These are phyloP conservation scores for Prunella vulgaris DNA, from an alignment of 257 asterid genomes.

Conservation along the genomic window DNA sequence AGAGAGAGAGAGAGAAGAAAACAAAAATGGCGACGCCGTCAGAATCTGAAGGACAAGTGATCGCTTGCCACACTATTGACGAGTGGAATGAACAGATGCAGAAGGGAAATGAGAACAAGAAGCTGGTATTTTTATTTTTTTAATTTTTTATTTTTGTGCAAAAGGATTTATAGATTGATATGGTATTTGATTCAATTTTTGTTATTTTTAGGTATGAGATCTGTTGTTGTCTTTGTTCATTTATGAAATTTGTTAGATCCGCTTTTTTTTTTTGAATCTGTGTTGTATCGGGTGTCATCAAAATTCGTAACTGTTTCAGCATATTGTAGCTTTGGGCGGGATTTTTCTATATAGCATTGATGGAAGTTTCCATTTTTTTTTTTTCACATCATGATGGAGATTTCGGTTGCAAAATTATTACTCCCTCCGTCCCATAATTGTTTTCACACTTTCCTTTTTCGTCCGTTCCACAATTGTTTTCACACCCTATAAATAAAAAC, in stretches of 20 bases:
- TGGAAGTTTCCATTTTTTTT: background rate
- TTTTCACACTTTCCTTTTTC: too few species aligned
- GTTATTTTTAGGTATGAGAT: background rate
- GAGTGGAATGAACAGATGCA: conserved; percentile 66
- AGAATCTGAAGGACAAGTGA: conserved; percentile 67
- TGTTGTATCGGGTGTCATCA: background rate
- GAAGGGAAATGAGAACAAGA: conserved; percentile 57
- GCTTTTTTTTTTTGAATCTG: background rate
- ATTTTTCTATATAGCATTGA: background rate
- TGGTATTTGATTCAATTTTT: background rate
- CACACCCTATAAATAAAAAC: too few species aligned
- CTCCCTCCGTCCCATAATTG: too few species aligned
- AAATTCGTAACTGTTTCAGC: background rate
- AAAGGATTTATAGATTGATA: background rate
- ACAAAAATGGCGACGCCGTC: conserved; percentile 39
- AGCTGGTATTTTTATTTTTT: conserved; percentile 38
- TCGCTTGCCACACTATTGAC: conserved; percentile 63
- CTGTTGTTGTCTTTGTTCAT: conserved; percentile 1
- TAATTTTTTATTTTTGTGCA: background rate
- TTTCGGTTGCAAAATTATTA: background rate
- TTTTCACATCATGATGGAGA: background rate
- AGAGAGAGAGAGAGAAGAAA: background rate
- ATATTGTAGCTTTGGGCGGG: conserved; percentile 4
- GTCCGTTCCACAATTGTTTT: too few species aligned
- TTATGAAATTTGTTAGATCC: conserved; percentile 9